Conservation (phyloP, 352 stramenopile genomes). For the Aphanomyces euteiches region DNA sequence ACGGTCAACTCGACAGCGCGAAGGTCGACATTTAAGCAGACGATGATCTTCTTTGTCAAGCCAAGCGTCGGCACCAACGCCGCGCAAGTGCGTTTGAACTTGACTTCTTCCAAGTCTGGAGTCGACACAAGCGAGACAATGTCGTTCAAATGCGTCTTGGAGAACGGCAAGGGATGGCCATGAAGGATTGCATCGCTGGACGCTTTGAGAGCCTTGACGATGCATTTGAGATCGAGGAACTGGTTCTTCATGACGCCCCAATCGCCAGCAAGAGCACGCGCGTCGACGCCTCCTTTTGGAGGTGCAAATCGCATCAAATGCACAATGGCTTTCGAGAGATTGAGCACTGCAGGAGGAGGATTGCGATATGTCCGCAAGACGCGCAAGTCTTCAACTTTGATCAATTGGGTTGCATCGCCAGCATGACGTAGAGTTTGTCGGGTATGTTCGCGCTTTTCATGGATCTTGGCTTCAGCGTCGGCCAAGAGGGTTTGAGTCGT, state of each 20-base stretch:
- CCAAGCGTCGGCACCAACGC: constrained; percentile 18
- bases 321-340: constrained; percentile 26
- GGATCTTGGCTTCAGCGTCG: constrained; percentile 5
- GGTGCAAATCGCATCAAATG: constrained; percentile 26
- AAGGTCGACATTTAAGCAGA: constrained; percentile 6
- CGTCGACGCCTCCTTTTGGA: constrained; percentile 16
- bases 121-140: neutral
- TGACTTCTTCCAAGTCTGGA: constrained; percentile 23
- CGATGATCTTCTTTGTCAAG: neutral
- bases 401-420: neutral
- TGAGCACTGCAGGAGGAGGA: constrained; percentile 16
- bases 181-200: neutral
- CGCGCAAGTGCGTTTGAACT: constrained; percentile 26
- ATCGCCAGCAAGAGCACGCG: constrained; percentile 3
- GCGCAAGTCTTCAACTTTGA: constrained; percentile 27
- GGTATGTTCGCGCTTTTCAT: neutral
- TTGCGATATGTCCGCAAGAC: constrained; percentile 27
- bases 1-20: constrained; percentile 22
- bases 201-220: constrained; percentile 9
- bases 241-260: constrained; percentile 28
- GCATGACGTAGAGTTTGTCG: neutral
- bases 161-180: constrained; percentile 13
- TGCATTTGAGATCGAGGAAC: constrained; percentile 24
- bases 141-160: constrained; percentile 10
- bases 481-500: constrained; percentile 2